A percentile compares a stretch with the other conserved stretches of the same genome.
Conservation (phyloP, 306 rosid species). For the Ochetophila trinervis region DNA sequence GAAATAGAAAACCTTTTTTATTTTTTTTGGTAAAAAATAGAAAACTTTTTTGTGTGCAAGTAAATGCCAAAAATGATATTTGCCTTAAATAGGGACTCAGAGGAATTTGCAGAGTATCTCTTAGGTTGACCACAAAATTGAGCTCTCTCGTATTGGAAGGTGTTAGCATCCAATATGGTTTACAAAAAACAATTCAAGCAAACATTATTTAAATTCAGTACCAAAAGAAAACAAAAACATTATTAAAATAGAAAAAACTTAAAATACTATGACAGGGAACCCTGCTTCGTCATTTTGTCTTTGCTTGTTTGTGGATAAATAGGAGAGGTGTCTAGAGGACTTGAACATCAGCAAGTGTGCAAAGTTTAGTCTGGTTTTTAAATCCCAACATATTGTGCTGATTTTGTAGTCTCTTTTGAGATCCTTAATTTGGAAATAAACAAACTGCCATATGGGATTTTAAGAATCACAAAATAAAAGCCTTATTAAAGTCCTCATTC, state of each 20-base stretch:
- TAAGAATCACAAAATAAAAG: slow-evolving; percentile 22
- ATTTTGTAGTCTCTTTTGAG: slow-evolving; percentile 41
- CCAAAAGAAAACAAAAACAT: slow-evolving; percentile 6
- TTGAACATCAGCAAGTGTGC: slow-evolving; percentile 30
- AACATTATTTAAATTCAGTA: slow-evolving; percentile 21
- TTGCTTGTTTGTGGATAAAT: slow-evolving; percentile 40
- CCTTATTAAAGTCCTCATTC: slow-evolving; percentile 27
- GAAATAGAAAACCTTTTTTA: slow-evolving; percentile 25
- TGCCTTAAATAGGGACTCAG: slow-evolving; percentile 22
- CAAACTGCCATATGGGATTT: slow-evolving; percentile 16
- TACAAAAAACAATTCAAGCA: slow-evolving; percentile 33
- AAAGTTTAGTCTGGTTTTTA: slow-evolving; percentile 28
- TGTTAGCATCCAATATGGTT: slow-evolving; percentile 23
- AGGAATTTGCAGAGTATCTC: slow-evolving; percentile 28
- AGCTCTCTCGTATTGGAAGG: slow-evolving; percentile 22
- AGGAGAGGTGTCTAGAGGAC: slow-evolving; percentile 20
- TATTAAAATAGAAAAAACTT: too few relatives aligned
- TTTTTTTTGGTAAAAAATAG: too few relatives aligned
- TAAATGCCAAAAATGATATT: slow-evolving; percentile 10
- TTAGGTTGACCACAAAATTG: slow-evolving; percentile 32
- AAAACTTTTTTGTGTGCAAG: too few relatives aligned
- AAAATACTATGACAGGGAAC: slow-evolving; percentile 41
- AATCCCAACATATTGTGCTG: slow-evolving; percentile 29
- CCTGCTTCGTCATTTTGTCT: slow-evolving; percentile 62
- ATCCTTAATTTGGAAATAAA: slow-evolving; percentile 50